Conservation (phyloP, 106 monocot species). For the Allium sativum region DNA sequence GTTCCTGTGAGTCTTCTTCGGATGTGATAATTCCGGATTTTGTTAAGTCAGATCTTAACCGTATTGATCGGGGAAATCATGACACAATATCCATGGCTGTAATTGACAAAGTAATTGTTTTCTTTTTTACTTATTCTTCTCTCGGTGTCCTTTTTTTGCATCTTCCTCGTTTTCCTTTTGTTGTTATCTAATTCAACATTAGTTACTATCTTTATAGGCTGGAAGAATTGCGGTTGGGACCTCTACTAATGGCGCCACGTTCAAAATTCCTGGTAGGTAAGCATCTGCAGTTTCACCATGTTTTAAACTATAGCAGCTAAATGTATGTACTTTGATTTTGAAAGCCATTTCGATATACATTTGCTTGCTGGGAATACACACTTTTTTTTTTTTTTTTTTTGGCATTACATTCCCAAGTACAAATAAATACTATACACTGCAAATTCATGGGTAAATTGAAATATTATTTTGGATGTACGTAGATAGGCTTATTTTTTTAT, state of each 20-base stretch:
- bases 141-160: background rate
- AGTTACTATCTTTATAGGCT: constrained; percentile 21
- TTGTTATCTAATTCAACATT: background rate
- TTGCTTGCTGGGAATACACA: too few species aligned
- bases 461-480: too few species aligned
- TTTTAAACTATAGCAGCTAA: too few species aligned
- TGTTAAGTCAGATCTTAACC: constrained; percentile 9
- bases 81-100: constrained; percentile 95
- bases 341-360: too few species aligned
- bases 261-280: constrained; percentile 85
- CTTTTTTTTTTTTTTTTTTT: too few species aligned
- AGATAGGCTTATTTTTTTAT: too few species aligned
- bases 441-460: too few species aligned
- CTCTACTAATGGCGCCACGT: constrained; percentile 95
- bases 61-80: constrained; percentile 36
- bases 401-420: too few species aligned
- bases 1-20: background rate
- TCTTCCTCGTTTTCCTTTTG: too few species aligned
- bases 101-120: constrained; percentile 60
- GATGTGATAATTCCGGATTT: constrained; percentile 1
- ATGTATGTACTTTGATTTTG: too few species aligned
- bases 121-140: background rate
- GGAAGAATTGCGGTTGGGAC: constrained; percentile 88
- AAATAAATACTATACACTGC: too few species aligned
- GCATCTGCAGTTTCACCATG: background rate